These are phyloP conservation scores for Alternaria sp. DNA, from an alignment of 2,329 filamentous ascomycete species.

Conservation along the genomic window DNA sequence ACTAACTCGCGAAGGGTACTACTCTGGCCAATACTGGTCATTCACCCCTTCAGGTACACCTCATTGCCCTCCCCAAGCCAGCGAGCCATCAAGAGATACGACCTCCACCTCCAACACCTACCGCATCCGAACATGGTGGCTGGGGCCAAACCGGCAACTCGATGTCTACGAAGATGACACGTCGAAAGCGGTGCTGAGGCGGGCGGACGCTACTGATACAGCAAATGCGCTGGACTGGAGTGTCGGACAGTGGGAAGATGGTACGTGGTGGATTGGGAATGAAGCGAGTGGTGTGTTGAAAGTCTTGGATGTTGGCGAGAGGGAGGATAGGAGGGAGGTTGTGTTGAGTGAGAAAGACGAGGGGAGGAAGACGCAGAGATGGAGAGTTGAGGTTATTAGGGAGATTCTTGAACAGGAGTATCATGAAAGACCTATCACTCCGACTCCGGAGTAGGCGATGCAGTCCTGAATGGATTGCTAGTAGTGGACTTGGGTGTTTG, in stretches of 20 bases:
- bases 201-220: conserved; percentile 9
- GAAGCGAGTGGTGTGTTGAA: conserved; percentile 19
- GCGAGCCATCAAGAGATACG: not conserved
- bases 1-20: conserved; percentile 24
- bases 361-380: conserved; percentile 30
- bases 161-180: conserved; percentile 25
- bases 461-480: not conserved
- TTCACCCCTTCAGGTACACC: conserved; percentile 11
- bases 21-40: conserved; percentile 38
- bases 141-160: conserved; percentile 27
- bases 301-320: conserved; percentile 31
- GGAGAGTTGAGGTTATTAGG: conserved; percentile 30
- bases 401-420: conserved; percentile 21
- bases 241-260: conserved; percentile 32
- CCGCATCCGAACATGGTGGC: conserved; percentile 30
- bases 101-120: conserved; percentile 23
- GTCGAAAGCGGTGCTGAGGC: conserved; percentile 22
- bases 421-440: not conserved
- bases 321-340: conserved; percentile 21
- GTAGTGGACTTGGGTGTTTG: not conserved
- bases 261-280: conserved; percentile 33
- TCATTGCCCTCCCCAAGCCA: not conserved
- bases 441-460: not conserved
- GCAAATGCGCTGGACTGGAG: conserved; percentile 23
- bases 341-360: conserved; percentile 24